phyloP scores from a whole-genome alignment of 169 alveolate species.

The Cryptosporidium canis region DNA sequence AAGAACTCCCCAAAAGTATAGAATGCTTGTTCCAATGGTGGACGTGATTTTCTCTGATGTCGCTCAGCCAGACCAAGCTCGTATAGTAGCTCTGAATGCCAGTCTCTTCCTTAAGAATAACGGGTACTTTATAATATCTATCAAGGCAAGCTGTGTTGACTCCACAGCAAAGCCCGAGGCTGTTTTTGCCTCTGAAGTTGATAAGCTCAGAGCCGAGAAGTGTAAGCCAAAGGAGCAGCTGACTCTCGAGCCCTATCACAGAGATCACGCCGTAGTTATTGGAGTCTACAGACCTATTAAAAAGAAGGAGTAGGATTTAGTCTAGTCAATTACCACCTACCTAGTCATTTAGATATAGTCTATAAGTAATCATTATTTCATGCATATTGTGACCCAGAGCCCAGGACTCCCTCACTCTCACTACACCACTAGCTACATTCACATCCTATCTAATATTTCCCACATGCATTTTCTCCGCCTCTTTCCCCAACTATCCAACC shows the following conservation, averaged over 20 bases:
- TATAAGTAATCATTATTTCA: background rate
- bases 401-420: background rate
- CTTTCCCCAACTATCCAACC: background rate
- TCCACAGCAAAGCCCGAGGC: constrained; percentile 98
- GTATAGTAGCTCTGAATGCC: constrained; percentile 96
- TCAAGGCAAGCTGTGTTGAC: constrained; percentile 98
- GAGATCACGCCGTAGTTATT: constrained; percentile 97
- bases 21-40: constrained; percentile 98
- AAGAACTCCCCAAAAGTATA: constrained; percentile 96
- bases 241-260: constrained; percentile 97
- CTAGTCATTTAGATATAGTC: constrained; percentile 14
- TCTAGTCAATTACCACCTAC: background rate
- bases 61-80: constrained; percentile 98
- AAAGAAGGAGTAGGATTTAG: constrained; percentile 76
- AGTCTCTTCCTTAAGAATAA: constrained; percentile 94
- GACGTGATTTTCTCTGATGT: constrained; percentile 99
- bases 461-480: background rate
- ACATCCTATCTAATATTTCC: background rate
- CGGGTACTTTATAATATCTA: constrained; percentile 97
- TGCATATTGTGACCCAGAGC: too few relatives aligned
- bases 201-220: constrained; percentile 89
- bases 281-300: constrained; percentile 94
- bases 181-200: constrained; percentile 90
- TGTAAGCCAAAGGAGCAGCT: constrained; percentile 96
- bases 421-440: background rate